phyloP scores from a whole-genome alignment of 805 yeast species.

The Scheffersomyces spartinae region DNA sequence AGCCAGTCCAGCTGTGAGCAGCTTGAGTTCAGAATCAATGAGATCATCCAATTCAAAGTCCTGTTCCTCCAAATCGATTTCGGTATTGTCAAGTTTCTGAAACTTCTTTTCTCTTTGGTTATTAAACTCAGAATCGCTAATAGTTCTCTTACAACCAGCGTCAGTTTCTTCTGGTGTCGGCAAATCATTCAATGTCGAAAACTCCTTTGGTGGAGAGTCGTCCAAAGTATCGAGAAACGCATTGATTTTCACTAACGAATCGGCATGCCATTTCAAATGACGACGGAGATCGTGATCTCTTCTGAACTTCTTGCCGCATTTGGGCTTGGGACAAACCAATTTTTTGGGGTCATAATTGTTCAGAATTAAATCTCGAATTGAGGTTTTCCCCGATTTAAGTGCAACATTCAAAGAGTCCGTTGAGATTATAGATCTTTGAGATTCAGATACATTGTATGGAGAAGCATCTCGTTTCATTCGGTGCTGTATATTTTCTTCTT shows the following conservation, averaged over 20 bases:
- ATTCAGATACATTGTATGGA: slow-evolving; percentile 8
- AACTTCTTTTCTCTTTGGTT: no score
- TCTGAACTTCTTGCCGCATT: slow-evolving; percentile 44
- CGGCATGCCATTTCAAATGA: slow-evolving; percentile 43
- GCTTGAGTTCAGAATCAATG: slow-evolving; percentile 13
- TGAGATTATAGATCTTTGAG: slow-evolving; percentile 9
- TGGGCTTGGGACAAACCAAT: slow-evolving; percentile 34
- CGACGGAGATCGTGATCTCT: slow-evolving; percentile 36
- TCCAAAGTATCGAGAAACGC: slow-evolving; percentile 15
- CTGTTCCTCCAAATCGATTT: no score
- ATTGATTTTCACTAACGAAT: slow-evolving; percentile 18
- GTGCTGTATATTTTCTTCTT: slow-evolving; percentile 4
- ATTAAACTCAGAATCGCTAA: no score
- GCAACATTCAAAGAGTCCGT: no score
- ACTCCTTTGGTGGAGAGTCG: no score
- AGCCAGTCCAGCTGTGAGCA: slow-evolving; percentile 9
- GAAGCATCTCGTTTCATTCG: slow-evolving; percentile 4
- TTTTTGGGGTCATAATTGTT: slow-evolving; percentile 17
- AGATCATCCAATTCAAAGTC: slow-evolving; percentile 12
- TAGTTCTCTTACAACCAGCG: no score
- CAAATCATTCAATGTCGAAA: no score
- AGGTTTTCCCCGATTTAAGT: no score
- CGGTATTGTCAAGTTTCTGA: no score
- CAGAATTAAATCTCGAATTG: slow-evolving; percentile 6
- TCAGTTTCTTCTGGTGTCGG: no score